Evolutionary conservation across 257 asterid species (phyloP), one percentile per base, ranked within the genome.

Genomic region (Petunia secreta): DNA sequence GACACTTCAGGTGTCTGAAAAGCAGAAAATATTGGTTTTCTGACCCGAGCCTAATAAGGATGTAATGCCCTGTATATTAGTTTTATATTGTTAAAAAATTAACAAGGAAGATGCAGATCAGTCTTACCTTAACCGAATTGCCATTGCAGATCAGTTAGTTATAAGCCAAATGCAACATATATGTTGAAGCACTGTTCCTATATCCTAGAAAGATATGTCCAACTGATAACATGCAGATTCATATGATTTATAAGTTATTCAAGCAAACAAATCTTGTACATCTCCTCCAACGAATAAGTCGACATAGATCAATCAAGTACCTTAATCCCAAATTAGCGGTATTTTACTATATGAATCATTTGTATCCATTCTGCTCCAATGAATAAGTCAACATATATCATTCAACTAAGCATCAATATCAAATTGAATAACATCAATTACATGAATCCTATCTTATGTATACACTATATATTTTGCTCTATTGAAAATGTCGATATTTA

Each of bases 331-430:
- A 25, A 46, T 9, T 46, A 69, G 43, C 48, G 16, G 4, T 54
- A 46, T 14, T 52, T 4, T 46, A 46, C 77, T 9, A 69, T 46
- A 48, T 69, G 77, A 69, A 48, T 69, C 25, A 48, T 48, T 71
- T 71, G 25, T 71, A 71, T 71, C 11, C 5, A 48, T 10, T 14
- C 77, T 2, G 11, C 77, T 48, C 59, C 60, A 71, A 8, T 38
- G 16, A 71, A 25, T 25, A 25, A 71, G 77, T 71, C 57, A 25
- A 48, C 76, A 46, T 48, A 16, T 48, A 71, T 34, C 60, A 10
- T 46, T 50, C 59, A 46, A 34, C 6, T 48, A 48, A 0, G 10
- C 60, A 71, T 34, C 77, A 10, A 48, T 25, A 4, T 34, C 5
- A 6, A 48, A 46, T 25, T 16, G 34, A 60, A 25, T 71, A 71